Conservation (phyloP, 164 flowering plant genomes). For the Stephania yunnanensis region DNA sequence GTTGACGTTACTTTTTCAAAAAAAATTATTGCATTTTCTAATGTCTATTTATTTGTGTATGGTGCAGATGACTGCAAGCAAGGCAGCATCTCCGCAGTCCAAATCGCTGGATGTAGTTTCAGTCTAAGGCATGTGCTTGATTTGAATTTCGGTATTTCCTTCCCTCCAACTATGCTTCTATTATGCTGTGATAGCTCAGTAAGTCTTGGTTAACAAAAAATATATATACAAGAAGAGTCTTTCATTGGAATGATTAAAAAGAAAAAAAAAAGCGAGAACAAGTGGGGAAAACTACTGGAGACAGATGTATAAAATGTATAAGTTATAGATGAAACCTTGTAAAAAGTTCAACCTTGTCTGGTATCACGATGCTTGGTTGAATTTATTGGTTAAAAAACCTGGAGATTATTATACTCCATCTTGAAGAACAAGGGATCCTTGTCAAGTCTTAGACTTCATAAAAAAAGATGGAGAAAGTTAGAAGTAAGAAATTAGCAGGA, state of each 20-base stretch:
- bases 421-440: background rate
- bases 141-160: background rate
- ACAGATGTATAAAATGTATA: background rate
- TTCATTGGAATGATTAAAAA: background rate
- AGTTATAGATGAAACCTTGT: background rate
- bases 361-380: background rate
- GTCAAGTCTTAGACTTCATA: background rate
- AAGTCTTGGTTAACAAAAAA: background rate
- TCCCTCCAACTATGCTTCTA: background rate
- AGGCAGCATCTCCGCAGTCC: constrained; percentile 3
- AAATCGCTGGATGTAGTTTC: constrained; percentile 8
- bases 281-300: background rate
- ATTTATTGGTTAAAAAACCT: background rate
- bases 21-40: background rate
- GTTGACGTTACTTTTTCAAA: too few species aligned
- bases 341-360: background rate
- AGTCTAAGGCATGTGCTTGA: background rate
- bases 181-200: background rate
- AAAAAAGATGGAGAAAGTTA: background rate
- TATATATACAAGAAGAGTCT: background rate
- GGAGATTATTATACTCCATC: background rate
- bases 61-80: constrained; percentile 7
- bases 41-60: background rate
- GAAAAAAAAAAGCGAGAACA: background rate
- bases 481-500: background rate